Percentiles rank a stretch among this genome's conserved stretches.
phyloP scores from a whole-genome alignment of 345 rosid genomes.

The Rubroshorea leprosula region DNA sequence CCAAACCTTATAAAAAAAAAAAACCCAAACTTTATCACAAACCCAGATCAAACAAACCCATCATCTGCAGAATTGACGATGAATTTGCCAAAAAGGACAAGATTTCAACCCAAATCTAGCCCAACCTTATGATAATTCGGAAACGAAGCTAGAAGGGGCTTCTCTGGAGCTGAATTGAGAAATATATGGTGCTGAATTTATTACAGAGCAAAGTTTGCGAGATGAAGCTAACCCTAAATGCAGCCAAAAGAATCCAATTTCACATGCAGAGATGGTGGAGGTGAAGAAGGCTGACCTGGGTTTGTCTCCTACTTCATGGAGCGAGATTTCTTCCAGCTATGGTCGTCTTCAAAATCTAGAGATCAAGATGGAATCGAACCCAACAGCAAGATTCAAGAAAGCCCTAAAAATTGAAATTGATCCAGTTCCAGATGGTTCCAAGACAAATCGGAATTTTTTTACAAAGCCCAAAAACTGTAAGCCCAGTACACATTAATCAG shows the following conservation, averaged over 20 bases:
- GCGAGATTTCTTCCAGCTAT: neutral
- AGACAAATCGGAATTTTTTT: neutral
- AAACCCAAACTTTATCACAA: neutral
- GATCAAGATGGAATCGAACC: neutral
- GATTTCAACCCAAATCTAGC: neutral
- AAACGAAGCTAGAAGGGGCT: too few species aligned
- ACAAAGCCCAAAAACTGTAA: too few species aligned
- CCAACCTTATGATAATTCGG: neutral
- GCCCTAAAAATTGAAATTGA: neutral
- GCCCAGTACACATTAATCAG: too few species aligned
- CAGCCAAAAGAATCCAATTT: too few species aligned
- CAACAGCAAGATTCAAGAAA: neutral
- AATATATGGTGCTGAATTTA: too few species aligned
- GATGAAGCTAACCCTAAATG: too few species aligned
- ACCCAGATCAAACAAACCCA: constrained; percentile 4
- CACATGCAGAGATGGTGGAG: neutral
- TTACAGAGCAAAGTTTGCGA: too few species aligned
- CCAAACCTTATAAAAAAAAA: constrained; percentile 13
- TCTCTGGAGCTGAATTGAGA: too few species aligned
- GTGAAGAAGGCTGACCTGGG: neutral
- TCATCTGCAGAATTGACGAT: neutral
- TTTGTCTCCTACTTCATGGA: neutral
- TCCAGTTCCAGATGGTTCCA: neutral
- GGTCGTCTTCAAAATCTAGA: neutral
- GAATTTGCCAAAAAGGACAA: neutral